Conservation (phyloP, 2,329 filamentous ascomycete genomes). For the Sporothrix curviconia region DNA sequence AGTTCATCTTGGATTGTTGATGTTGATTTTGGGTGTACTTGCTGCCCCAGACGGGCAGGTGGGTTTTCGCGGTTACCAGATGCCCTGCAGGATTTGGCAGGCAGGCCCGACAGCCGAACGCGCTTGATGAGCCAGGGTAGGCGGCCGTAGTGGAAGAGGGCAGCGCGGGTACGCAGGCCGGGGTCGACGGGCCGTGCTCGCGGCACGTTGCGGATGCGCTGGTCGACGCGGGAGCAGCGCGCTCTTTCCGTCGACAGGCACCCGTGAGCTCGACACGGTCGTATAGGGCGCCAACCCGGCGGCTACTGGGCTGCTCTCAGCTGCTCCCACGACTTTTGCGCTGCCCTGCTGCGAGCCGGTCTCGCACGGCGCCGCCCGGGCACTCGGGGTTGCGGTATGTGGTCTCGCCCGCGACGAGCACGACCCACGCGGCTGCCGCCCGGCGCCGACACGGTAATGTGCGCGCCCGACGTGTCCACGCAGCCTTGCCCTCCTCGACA, state of each 20-base stretch:
- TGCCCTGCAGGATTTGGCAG: not conserved
- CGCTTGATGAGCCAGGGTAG: not conserved
- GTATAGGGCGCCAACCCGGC: not conserved
- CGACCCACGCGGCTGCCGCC: not conserved
- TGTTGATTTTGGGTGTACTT: not conserved
- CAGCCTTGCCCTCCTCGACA: not conserved
- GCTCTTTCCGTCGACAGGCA: not conserved
- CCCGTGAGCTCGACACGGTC: not conserved
- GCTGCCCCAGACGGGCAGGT: not conserved
- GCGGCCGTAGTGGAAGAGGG: not conserved
- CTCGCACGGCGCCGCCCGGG: not conserved
- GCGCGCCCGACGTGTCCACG: not conserved
- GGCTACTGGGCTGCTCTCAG: not conserved
- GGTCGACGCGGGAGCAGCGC: not conserved
- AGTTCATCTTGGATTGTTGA: not conserved
- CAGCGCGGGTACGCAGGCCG: no score
- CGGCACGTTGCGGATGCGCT: not conserved
- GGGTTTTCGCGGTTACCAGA: conserved; percentile 2
- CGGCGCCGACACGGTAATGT: not conserved
- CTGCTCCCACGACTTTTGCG: not conserved
- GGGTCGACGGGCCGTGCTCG: not conserved
- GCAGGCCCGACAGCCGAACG: not conserved
- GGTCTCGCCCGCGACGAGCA: not conserved
- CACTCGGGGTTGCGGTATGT: not conserved
- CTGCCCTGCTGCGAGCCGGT: not conserved